Evolutionary conservation across 129 eudicot species (phyloP), one percentile per base, ranked within the genome.

Genomic region (Flaveria linearis): DNA sequence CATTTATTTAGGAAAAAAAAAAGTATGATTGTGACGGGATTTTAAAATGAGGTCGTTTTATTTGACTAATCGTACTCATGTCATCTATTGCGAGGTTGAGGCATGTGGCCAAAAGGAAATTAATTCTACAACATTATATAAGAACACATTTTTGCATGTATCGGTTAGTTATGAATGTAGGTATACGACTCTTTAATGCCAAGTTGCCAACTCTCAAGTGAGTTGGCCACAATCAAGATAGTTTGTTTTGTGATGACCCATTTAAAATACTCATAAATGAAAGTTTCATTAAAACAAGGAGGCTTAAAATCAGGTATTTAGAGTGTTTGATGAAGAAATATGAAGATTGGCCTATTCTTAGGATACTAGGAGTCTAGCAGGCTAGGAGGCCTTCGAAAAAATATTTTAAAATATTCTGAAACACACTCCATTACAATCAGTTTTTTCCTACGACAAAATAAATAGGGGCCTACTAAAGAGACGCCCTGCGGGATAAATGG

Each of bases 51-150:
- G 18, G 13, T 55, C 62, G 62, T 18, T 55, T 55, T 8, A 10
- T 55, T 55, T 55, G 62, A 55, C 62, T 55, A 55, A 55, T 55
- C 62, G 4, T 55, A 55, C 25, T n/a, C 62, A 55, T 55, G 62
- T 53, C 25, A 53, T 16, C 0, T 53, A 12, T 53, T 53, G 9
- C 18, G 1, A 28, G 20, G 61, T 53, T 53, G 61, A n/a, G 61
- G 61, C 61, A 55, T 17, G 62, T 55, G 62, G 25, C 62, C 62
- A 17, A 55, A 55, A 55, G 61, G 61, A 55, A 28, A 12, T 9
- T 55, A 17, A 36, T 36, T 36, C 41, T 36, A 36, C 7, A 1
- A 2, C 39, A n/a, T 4, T 33, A 33, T 1, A n/a, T 11, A 55
- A 18, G 61, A 7, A 55, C 62, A 55, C 9, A 7, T 11, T 7